phyloP scores from a whole-genome alignment of 2,329 filamentous ascomycete species.

The Claviceps sp. region DNA sequence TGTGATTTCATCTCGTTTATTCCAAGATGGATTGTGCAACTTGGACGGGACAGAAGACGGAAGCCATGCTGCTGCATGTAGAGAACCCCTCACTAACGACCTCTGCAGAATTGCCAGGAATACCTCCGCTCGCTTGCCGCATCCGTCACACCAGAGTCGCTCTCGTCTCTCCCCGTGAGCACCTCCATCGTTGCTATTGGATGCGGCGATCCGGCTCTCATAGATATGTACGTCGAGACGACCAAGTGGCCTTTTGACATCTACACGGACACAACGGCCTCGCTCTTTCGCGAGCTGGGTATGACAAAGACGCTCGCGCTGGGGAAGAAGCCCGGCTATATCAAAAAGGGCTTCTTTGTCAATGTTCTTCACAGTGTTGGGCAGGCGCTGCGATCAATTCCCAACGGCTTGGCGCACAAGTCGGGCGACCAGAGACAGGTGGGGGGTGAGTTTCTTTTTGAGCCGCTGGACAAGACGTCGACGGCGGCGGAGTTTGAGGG shows the following conservation, averaged over 20 bases:
- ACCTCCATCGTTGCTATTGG: constrained; percentile 59
- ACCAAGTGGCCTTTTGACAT: constrained; percentile 60
- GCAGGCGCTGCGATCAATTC: constrained; percentile 47
- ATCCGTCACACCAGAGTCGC: constrained; percentile 39
- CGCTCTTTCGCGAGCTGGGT: constrained; percentile 52
- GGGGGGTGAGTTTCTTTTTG: constrained; percentile 69
- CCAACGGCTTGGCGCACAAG: constrained; percentile 44
- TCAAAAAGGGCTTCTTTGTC: constrained; percentile 39
- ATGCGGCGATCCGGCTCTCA: constrained; percentile 56
- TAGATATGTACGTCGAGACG: constrained; percentile 49
- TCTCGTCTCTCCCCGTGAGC: constrained; percentile 34
- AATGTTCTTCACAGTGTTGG: constrained; percentile 37
- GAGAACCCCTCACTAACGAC: background rate
- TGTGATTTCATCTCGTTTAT: too few relatives aligned
- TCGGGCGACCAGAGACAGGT: constrained; percentile 56
- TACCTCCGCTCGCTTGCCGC: constrained; percentile 52
- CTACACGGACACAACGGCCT: constrained; percentile 59
- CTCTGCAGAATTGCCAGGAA: constrained; percentile 56
- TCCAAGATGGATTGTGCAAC: too few relatives aligned
- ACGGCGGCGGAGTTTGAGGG: constrained; percentile 15
- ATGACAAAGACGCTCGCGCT: constrained; percentile 53
- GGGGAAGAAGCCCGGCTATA: constrained; percentile 50
- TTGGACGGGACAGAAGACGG: too few relatives aligned
- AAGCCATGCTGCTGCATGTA: too few relatives aligned
- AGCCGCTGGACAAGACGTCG: constrained; percentile 33